These are phyloP conservation scores for Thyridium curvatum DNA, from an alignment of 2,329 filamentous ascomycete species.

Conservation along the genomic window DNA sequence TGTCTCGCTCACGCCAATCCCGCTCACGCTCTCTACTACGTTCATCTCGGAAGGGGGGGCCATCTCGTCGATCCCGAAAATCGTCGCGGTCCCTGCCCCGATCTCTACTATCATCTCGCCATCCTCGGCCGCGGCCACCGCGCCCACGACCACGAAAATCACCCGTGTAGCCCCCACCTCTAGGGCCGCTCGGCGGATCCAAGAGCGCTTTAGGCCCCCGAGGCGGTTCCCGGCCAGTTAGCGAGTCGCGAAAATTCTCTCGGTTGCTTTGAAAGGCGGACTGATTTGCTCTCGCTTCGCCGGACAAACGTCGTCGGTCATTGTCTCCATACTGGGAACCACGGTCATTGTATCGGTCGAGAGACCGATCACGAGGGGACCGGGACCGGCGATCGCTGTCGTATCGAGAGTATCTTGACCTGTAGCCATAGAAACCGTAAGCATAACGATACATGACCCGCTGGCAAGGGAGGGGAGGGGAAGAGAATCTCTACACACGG, in stretches of 20 bases:
- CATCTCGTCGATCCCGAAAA: constrained; percentile 48
- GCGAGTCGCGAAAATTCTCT: constrained; percentile 49
- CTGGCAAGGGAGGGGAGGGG: not conserved
- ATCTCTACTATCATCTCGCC: constrained; percentile 58
- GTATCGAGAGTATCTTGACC: constrained; percentile 56
- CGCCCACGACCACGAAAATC: constrained; percentile 59
- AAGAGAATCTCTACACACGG: too few species aligned
- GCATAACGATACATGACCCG: constrained; percentile 5
- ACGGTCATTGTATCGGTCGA: constrained; percentile 54
- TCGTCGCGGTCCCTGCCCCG: constrained; percentile 56
- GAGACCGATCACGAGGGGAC: constrained; percentile 63
- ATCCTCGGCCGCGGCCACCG: constrained; percentile 47
- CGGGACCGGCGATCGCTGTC: constrained; percentile 58
- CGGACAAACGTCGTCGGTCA: constrained; percentile 64
- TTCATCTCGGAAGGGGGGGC: constrained; percentile 48
- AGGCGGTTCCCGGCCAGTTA: constrained; percentile 63
- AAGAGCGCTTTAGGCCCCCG: constrained; percentile 75
- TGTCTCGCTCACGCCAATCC: constrained; percentile 43
- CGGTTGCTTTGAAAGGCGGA: constrained; percentile 55
- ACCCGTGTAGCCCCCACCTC: constrained; percentile 59
- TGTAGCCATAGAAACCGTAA: constrained; percentile 22
- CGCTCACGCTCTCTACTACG: constrained; percentile 52
- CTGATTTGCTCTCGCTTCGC: constrained; percentile 49
- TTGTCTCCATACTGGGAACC: constrained; percentile 50
- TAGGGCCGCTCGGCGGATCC: constrained; percentile 61